phyloP scores from a whole-genome alignment of 257 asterid species.

The Petrea volubilis region DNA sequence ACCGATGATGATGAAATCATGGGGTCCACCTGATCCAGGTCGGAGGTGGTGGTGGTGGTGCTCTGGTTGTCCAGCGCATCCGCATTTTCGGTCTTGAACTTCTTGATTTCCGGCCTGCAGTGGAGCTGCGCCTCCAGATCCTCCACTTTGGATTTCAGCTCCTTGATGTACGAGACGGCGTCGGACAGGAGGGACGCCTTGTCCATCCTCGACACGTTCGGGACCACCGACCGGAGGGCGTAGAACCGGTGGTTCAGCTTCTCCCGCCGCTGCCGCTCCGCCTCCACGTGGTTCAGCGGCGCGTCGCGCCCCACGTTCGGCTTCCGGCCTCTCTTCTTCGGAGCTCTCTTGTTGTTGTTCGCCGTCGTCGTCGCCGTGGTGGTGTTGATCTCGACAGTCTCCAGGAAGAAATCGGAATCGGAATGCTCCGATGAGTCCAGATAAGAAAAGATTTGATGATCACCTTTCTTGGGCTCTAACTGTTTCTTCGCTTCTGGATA shows the following conservation, averaged over 20 bases:
- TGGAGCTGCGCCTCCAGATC: constrained; percentile 41
- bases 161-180: constrained; percentile 79
- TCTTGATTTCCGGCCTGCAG: neutral
- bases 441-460: neutral
- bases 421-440: constrained; percentile 38
- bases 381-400: neutral
- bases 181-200: constrained; percentile 77
- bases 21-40: constrained; percentile 20
- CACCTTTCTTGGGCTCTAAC: neutral
- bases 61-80: constrained; percentile 44
- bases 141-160: constrained; percentile 56
- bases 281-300: constrained; percentile 75
- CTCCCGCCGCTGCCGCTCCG: constrained; percentile 91
- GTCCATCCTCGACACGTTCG: constrained; percentile 80
- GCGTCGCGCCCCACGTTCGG: constrained; percentile 34
- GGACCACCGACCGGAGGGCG: constrained; percentile 80
- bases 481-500: neutral
- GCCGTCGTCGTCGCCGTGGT: too few species aligned
- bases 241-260: constrained; percentile 83
- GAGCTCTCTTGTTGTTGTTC: constrained; percentile 12
- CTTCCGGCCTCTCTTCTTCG: constrained; percentile 70
- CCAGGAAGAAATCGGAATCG: constrained; percentile 38
- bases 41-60: constrained; percentile 36
- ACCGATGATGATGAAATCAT: neutral
- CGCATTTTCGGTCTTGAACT: constrained; percentile 31